Evolutionary conservation across 129 eudicot species (phyloP).

Genomic region (Arctium minus): DNA sequence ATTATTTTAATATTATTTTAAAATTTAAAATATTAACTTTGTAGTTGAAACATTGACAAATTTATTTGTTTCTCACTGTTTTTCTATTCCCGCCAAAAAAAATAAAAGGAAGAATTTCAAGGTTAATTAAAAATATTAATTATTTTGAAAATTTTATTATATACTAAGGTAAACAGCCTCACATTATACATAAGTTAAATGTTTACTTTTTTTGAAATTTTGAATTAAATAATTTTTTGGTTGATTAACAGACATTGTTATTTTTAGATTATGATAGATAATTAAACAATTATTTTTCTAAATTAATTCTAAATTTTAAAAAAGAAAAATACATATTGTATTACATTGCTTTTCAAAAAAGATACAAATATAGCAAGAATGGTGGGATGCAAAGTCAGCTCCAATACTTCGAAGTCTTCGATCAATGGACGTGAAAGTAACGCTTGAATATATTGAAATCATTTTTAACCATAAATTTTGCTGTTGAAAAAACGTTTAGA

Average conservation of each 20-base stretch:
- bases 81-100: not conserved
- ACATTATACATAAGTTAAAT: not conserved
- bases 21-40: not conserved
- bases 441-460: not conserved
- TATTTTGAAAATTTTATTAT: not conserved
- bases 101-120: not conserved
- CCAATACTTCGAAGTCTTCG: not conserved
- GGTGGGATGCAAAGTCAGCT: not conserved
- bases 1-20: not conserved
- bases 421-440: not conserved
- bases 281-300: not conserved
- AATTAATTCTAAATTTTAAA: no score
- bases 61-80: not conserved
- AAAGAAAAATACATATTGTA: not conserved
- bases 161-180: not conserved
- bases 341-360: not conserved
- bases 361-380: not conserved
- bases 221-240: no score
- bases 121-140: not conserved
- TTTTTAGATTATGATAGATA: not conserved
- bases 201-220: not conserved
- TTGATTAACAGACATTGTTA: not conserved
- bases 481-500: not conserved
- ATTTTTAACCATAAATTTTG: not conserved
- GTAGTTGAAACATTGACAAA: not conserved